Evolutionary conservation across 345 rosid genomes (phyloP).

Genomic region (Boechera retrofracta): DNA sequence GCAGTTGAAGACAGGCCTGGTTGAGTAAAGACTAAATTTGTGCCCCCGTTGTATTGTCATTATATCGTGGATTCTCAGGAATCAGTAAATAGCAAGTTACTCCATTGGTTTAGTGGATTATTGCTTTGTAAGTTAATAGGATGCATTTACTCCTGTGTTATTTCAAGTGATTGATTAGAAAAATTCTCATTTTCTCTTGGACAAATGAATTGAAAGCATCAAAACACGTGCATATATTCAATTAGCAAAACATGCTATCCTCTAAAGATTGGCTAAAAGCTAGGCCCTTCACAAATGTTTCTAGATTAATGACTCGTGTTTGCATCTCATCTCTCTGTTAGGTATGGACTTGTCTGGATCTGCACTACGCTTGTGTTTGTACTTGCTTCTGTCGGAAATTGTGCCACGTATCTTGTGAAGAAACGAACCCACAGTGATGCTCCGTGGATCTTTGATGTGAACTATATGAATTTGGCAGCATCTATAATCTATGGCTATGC

Average conservation of each 20-base stretch:
- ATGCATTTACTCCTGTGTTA: background rate
- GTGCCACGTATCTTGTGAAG: slow-evolving; percentile 82
- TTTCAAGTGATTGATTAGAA: background rate
- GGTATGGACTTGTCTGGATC: slow-evolving; percentile 94
- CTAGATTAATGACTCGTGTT: slow-evolving; percentile 27
- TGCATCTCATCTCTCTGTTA: slow-evolving; percentile 40
- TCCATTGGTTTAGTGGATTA: background rate
- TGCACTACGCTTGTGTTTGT: slow-evolving; percentile 87
- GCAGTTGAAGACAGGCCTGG: slow-evolving; percentile 18
- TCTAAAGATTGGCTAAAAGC: slow-evolving; percentile 10
- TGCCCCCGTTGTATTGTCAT: slow-evolving; percentile 13
- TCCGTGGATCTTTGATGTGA: slow-evolving; percentile 89
- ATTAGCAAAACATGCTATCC: slow-evolving; percentile 16
- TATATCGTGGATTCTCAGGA: background rate
- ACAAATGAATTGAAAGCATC: slow-evolving; percentile 8
- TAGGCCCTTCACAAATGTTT: slow-evolving; percentile 6
- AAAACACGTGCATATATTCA: slow-evolving; percentile 5
- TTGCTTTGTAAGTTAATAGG: slow-evolving; percentile 9
- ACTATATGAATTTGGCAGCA: slow-evolving; percentile 75
- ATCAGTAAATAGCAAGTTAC: slow-evolving; percentile 5
- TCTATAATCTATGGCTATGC: slow-evolving; percentile 70
- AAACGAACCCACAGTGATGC: slow-evolving; percentile 53
- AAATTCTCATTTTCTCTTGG: background rate
- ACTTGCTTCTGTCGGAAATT: slow-evolving; percentile 82
- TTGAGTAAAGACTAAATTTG: slow-evolving; percentile 21